Evolutionary conservation across 2,329 filamentous ascomycete genomes (phyloP).

Genomic region (Pseudogymnoascus sp.): DNA sequence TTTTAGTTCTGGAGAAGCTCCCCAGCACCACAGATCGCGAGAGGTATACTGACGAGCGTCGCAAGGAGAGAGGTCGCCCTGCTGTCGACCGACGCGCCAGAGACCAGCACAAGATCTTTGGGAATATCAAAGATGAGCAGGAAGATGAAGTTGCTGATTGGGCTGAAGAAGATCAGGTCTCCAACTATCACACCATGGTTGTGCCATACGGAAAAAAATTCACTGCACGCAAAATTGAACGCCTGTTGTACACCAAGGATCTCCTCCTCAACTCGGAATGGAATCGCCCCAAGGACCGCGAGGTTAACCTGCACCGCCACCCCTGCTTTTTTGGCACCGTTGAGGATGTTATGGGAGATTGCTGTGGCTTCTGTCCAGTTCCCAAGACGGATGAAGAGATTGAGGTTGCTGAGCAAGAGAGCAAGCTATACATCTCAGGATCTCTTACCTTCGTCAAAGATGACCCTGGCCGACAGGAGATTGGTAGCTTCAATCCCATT

Average conservation of each 20-base stretch:
- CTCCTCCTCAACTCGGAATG: slow-evolving; percentile 78
- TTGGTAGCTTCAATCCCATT: slow-evolving; percentile 69
- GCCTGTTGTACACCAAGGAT: slow-evolving; percentile 73
- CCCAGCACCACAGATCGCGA: slow-evolving; percentile 63
- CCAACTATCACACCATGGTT: slow-evolving; percentile 71
- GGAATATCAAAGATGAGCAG: slow-evolving; percentile 68
- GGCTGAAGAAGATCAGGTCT: slow-evolving; percentile 67
- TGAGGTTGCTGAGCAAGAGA: slow-evolving; percentile 62
- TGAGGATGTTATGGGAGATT: slow-evolving; percentile 68
- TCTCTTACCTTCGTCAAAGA: slow-evolving; percentile 68
- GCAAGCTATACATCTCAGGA: slow-evolving; percentile 68
- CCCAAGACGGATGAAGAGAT: slow-evolving; percentile 63
- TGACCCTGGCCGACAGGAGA: slow-evolving; percentile 68
- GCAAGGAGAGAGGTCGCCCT: slow-evolving; percentile 65
- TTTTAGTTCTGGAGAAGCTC: slow-evolving; percentile 72
- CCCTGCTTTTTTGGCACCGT: slow-evolving; percentile 77
- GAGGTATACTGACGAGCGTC: slow-evolving; percentile 59
- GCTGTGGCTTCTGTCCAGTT: slow-evolving; percentile 69
- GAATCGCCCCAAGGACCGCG: slow-evolving; percentile 69
- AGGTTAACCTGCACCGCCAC: slow-evolving; percentile 72
- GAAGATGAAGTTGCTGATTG: slow-evolving; percentile 81
- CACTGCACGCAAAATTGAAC: slow-evolving; percentile 66
- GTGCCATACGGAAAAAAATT: slow-evolving; percentile 58
- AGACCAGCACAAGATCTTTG: slow-evolving; percentile 39
- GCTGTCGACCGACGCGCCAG: slow-evolving; percentile 35